Evolutionary conservation across 169 alveolate species (phyloP).

Genomic region (Plasmodium yoelii): DNA sequence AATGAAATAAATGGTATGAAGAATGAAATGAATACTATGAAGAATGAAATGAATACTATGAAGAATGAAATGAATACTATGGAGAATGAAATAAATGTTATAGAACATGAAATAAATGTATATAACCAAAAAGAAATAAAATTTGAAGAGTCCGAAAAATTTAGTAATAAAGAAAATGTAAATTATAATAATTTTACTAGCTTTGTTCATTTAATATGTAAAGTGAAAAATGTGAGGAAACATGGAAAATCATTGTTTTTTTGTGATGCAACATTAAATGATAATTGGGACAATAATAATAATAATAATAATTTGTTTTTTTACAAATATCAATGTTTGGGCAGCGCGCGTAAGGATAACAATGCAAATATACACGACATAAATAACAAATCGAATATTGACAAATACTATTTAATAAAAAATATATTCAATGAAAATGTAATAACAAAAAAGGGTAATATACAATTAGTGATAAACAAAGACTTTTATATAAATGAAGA

Average conservation of each 20-base stretch:
- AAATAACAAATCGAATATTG: background rate
- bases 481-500: slow-evolving; percentile 63
- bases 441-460: background rate
- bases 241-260: slow-evolving; percentile 52
- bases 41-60: no score
- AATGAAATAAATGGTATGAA: background rate
- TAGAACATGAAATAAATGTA: slow-evolving; percentile 40
- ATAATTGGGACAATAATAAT: slow-evolving; percentile 6
- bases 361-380: background rate
- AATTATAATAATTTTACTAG: slow-evolving; percentile 5
- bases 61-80: no score
- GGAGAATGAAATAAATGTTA: slow-evolving; percentile 1
- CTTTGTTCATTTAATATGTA: slow-evolving; percentile 69
- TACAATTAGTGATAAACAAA: slow-evolving; percentile 48
- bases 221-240: slow-evolving; percentile 69
- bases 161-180: background rate
- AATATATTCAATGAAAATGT: slow-evolving; percentile 36
- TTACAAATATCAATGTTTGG: slow-evolving; percentile 35
- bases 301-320: slow-evolving; percentile 11
- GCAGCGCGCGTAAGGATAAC: background rate
- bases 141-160: slow-evolving; percentile 10
- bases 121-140: slow-evolving; percentile 21
- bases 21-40: slow-evolving; percentile 35
- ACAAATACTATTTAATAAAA: slow-evolving; percentile 12
- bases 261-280: slow-evolving; percentile 35